These are phyloP conservation scores for Penicillium sp. DNA, from an alignment of 2,329 filamentous ascomycete genomes.

Conservation along the genomic window DNA sequence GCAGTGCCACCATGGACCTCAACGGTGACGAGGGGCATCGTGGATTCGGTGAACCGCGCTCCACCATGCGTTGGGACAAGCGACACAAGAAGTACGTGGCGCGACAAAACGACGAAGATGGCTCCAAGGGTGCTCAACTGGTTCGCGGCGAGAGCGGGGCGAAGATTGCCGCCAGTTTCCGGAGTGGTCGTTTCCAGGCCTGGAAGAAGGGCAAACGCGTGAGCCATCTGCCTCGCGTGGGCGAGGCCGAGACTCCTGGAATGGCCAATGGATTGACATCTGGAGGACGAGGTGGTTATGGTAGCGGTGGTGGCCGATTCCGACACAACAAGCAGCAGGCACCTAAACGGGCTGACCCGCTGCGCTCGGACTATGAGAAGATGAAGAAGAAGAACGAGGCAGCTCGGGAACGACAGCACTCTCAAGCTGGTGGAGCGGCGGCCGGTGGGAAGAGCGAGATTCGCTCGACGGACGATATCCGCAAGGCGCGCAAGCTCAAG, in stretches of 20 bases:
- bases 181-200: slow-evolving; percentile 85
- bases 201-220: slow-evolving; percentile 88
- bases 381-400: slow-evolving; percentile 87
- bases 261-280: slow-evolving; percentile 21
- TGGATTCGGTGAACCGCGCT: slow-evolving; percentile 72
- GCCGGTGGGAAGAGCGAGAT: slow-evolving; percentile 75
- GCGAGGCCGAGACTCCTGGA: slow-evolving; percentile 66
- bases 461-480: slow-evolving; percentile 77
- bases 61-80: slow-evolving; percentile 91
- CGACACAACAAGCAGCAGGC: slow-evolving; percentile 84
- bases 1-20: slow-evolving; percentile 86
- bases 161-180: slow-evolving; percentile 93
- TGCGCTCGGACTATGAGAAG: slow-evolving; percentile 81
- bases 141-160: slow-evolving; percentile 86
- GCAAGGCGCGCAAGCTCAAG: slow-evolving; percentile 73
- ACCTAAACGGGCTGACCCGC: slow-evolving; percentile 91
- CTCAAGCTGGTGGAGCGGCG: slow-evolving; percentile 30
- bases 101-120: slow-evolving; percentile 90
- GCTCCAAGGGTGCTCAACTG: slow-evolving; percentile 71
- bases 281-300: slow-evolving; percentile 30
- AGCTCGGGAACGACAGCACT: slow-evolving; percentile 66
- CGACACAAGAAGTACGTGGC: slow-evolving; percentile 94
- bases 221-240: slow-evolving; percentile 72
- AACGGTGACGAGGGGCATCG: slow-evolving; percentile 78
- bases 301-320: slow-evolving; percentile 57